Evolutionary conservation across 257 asterid genomes (phyloP).

Genomic region (Eustoma russellianum): DNA sequence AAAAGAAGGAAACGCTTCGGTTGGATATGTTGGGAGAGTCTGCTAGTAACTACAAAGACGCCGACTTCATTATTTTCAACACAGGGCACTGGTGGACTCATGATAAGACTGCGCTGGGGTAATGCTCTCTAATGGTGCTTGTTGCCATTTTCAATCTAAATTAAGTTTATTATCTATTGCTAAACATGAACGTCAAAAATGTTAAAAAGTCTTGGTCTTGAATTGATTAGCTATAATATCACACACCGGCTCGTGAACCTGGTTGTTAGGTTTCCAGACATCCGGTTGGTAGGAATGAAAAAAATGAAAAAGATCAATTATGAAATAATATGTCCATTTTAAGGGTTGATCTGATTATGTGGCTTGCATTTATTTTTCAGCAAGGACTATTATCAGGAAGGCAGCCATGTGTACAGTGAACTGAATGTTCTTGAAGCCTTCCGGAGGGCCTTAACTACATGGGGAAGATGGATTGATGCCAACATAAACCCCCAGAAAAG

Average conservation of each 20-base stretch:
- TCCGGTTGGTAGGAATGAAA: too few relatives aligned
- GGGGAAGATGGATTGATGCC: conserved; percentile 65
- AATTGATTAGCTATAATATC: too few relatives aligned
- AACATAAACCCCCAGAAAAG: conserved; percentile 44
- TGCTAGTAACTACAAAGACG: conserved; percentile 35
- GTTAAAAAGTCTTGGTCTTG: too few relatives aligned
- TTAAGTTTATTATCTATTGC: too few relatives aligned
- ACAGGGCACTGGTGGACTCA: conserved; percentile 94
- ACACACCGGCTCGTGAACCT: too few relatives aligned
- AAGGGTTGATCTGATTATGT: neutral
- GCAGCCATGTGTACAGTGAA: conserved; percentile 48
- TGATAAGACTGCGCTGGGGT: conserved; percentile 67
- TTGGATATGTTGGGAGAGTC: conserved; percentile 48
- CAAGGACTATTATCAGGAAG: conserved; percentile 75
- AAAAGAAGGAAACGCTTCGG: conserved; percentile 57
- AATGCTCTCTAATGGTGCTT: neutral
- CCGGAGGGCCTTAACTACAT: conserved; percentile 53
- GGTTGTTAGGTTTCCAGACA: too few relatives aligned
- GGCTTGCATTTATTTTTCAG: conserved; percentile 24
- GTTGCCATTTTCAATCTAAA: neutral
- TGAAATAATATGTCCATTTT: neutral
- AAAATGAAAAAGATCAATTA: too few relatives aligned
- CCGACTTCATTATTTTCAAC: conserved; percentile 62
- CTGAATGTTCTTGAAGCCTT: conserved; percentile 60
- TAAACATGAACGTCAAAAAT: neutral